A percentile compares a stretch with the other conserved stretches of the same genome.
phyloP scores from a whole-genome alignment of 2,329 filamentous ascomycete species.

The Fusarium clavum region DNA sequence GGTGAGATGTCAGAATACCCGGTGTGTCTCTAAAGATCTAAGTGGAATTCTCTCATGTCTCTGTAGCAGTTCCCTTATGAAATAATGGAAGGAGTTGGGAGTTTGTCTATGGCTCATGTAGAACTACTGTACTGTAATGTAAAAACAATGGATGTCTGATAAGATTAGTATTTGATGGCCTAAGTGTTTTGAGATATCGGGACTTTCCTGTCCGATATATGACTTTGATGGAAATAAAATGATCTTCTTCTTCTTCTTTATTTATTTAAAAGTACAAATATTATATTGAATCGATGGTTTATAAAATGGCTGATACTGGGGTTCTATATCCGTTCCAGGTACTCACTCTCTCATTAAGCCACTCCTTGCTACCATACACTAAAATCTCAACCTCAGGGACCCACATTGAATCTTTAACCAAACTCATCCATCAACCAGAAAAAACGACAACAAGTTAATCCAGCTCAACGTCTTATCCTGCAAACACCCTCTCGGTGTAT shows the following conservation, averaged over 20 bases:
- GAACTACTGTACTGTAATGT: not conserved
- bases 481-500: not conserved
- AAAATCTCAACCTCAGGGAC: slow-evolving; percentile 47
- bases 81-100: slow-evolving; percentile 3
- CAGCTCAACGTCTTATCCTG: slow-evolving; percentile 1
- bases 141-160: not conserved
- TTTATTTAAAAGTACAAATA: not conserved
- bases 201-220: not conserved
- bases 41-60: not conserved
- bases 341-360: not conserved
- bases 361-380: slow-evolving; percentile 21
- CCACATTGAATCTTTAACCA: slow-evolving; percentile 47
- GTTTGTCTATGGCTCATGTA: not conserved
- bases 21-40: not conserved
- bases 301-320: not conserved
- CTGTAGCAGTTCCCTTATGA: not conserved
- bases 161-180: not conserved
- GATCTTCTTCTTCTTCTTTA: not conserved
- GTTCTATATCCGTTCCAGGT: not conserved
- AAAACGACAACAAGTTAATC: slow-evolving; percentile 13
- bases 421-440: slow-evolving; percentile 31
- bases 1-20: not conserved
- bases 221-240: not conserved
- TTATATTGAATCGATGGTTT: not conserved
- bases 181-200: not conserved